These are phyloP conservation scores for Phytopythium delawarense DNA, from an alignment of 352 stramenopile genomes.

Conservation along the genomic window DNA sequence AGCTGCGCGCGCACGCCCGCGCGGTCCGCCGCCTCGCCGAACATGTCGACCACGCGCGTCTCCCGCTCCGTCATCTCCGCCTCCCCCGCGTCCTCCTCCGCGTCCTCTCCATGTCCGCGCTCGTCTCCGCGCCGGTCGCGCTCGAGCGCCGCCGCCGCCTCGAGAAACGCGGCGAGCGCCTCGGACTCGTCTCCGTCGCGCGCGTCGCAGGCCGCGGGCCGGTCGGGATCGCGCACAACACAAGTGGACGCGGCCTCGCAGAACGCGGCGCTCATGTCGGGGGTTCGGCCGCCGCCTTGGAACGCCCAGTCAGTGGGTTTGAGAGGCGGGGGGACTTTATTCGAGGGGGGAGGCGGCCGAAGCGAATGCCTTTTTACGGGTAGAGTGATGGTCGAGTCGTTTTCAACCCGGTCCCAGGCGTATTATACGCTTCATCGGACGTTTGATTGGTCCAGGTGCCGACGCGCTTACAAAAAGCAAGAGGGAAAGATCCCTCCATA, in stretches of 20 bases:
- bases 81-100: not conserved
- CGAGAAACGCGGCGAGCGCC: not conserved
- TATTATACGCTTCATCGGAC: not conserved
- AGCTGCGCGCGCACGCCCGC: constrained; percentile 43
- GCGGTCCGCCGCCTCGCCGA: constrained; percentile 18
- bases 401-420: not conserved
- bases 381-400: not conserved
- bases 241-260: constrained; percentile 1
- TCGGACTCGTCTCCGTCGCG: not conserved
- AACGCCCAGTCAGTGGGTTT: too few species aligned
- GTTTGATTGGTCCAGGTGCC: too few species aligned
- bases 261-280: not conserved
- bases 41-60: constrained; percentile 14
- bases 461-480: too few species aligned
- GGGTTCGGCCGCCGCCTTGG: too few species aligned
- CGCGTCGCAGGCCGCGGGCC: not conserved
- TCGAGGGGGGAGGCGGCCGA: not conserved
- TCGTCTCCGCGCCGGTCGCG: too few species aligned
- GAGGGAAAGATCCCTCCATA: constrained; percentile 5
- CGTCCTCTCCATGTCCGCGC: not conserved
- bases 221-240: not conserved
- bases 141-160: too few species aligned
- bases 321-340: not conserved
- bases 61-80: too few species aligned
- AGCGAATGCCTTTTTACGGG: too few species aligned